These are phyloP conservation scores for Coniochaeta sp. DNA, from an alignment of 2,329 filamentous ascomycete genomes.

Conservation along the genomic window DNA sequence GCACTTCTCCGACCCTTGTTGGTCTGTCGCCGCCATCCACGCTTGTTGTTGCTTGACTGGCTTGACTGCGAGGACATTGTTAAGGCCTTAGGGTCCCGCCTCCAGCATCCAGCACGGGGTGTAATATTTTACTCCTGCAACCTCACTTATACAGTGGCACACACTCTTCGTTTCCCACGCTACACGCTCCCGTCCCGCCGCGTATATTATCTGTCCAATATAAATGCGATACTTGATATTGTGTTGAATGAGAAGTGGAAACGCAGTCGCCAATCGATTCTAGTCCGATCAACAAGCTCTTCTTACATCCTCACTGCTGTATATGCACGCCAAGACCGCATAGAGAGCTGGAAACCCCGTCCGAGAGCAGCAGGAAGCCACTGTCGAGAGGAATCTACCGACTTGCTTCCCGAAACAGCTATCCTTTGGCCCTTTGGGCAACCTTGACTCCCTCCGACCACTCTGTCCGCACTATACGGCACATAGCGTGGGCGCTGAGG, in stretches of 20 bases:
- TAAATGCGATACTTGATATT: slow-evolving; percentile 35
- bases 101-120: neutral
- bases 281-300: slow-evolving; percentile 18
- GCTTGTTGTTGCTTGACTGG: neutral
- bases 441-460: slow-evolving; percentile 22
- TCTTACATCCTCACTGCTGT: slow-evolving; percentile 22
- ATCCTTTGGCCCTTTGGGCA: slow-evolving; percentile 33
- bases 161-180: slow-evolving; percentile 5
- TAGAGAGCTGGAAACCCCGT: slow-evolving; percentile 21
- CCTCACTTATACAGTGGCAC: slow-evolving; percentile 4
- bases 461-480: slow-evolving; percentile 24
- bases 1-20: neutral
- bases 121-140: neutral
- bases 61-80: neutral
- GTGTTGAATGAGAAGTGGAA: slow-evolving; percentile 24
- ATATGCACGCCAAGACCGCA: slow-evolving; percentile 32
- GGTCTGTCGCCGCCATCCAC: neutral
- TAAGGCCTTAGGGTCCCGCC: neutral
- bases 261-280: slow-evolving; percentile 27
- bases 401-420: slow-evolving; percentile 20
- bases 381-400: slow-evolving; percentile 17
- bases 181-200: slow-evolving; percentile 23
- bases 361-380: slow-evolving; percentile 17
- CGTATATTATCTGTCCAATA: slow-evolving; percentile 34
- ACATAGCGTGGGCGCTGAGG: slow-evolving; percentile 12